Evolutionary conservation across 148 eudicot genomes (phyloP), one percentile per base, ranked within the genome.

Genomic region (Chenopodium formosanum): DNA sequence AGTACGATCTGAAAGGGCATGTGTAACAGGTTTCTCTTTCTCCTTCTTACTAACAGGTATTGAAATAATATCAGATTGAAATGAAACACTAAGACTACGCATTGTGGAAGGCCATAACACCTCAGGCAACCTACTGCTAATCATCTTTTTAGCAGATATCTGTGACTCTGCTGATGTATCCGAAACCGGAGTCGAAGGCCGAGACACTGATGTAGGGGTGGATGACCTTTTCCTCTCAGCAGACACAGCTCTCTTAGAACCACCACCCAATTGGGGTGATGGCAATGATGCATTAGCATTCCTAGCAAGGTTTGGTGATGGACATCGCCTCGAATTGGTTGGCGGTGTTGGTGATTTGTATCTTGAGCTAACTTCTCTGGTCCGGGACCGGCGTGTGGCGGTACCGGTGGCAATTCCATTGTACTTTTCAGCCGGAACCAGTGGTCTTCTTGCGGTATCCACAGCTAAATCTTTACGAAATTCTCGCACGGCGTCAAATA

Each of bases 81-180:
- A 94, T 50, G 99, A 91, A 78, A 89, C 94, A 82, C 85, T 92
- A 60, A 92, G 88, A 82, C 97, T 94, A 70, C 98, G 91, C 97
- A 90, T 94, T 37, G 97, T 92, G n/a, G 97, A 90, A 58, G 98
- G 99, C 98, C 99, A 96, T 84, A 96, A 86, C 74, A 85, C 86
- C 84, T 94, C 98, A 0, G 90, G 90, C 85, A 90, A 72, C 83
- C 88, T 86, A 80, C 85, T 84, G 25, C 88, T 82, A 23, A 56
- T 46, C 72, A 76, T 60, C 90, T 92, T 96, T 78, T 86, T 92
- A 22, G 95, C 84, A 22, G 87, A 85, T 83, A 86, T 44, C 56
- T 82, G 87, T 52, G 77, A 81, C 76, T 89, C 94, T 58, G 80
- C 83, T 47, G 88, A 75, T 82, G 94, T 90, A 40, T 92, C 93